Conservation (phyloP, 2,329 filamentous ascomycete genomes). For the Fusarium armeniacum region DNA sequence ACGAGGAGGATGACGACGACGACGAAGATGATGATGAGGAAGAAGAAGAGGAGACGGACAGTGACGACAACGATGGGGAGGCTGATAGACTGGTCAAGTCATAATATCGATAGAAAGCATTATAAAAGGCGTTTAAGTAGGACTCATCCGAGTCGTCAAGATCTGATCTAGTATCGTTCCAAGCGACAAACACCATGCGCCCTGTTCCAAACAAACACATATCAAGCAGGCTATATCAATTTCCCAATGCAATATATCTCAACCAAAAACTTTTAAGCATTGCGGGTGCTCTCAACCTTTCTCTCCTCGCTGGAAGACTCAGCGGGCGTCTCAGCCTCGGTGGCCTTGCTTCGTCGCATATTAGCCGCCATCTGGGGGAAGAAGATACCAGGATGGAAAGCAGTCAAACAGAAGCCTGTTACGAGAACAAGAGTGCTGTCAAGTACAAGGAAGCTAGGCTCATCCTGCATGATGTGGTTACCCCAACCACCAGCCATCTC, state of each 20-base stretch:
- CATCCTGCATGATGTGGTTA: constrained; percentile 73
- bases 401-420: constrained; percentile 63
- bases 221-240: not conserved
- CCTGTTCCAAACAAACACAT: constrained; percentile 13
- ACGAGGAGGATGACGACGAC: constrained; percentile 64
- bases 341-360: constrained; percentile 42
- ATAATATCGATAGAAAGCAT: constrained; percentile 46
- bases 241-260: not conserved
- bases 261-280: constrained; percentile 26
- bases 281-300: constrained; percentile 32
- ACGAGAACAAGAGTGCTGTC: constrained; percentile 67
- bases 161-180: constrained; percentile 18
- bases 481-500: constrained; percentile 76
- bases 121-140: constrained; percentile 19
- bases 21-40: constrained; percentile 63
- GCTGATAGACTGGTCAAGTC: constrained; percentile 60
- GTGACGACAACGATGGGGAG: constrained; percentile 61
- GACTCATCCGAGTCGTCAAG: constrained; percentile 28
- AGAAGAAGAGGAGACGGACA: constrained; percentile 64
- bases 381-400: constrained; percentile 67
- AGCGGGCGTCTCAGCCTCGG: constrained; percentile 45
- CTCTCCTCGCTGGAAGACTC: constrained; percentile 52
- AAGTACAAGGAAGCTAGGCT: constrained; percentile 70
- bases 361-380: constrained; percentile 67
- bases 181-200: constrained; percentile 10